These are phyloP conservation scores for Nephelium lappaceum DNA, from an alignment of 345 rosid species.

Conservation along the genomic window DNA sequence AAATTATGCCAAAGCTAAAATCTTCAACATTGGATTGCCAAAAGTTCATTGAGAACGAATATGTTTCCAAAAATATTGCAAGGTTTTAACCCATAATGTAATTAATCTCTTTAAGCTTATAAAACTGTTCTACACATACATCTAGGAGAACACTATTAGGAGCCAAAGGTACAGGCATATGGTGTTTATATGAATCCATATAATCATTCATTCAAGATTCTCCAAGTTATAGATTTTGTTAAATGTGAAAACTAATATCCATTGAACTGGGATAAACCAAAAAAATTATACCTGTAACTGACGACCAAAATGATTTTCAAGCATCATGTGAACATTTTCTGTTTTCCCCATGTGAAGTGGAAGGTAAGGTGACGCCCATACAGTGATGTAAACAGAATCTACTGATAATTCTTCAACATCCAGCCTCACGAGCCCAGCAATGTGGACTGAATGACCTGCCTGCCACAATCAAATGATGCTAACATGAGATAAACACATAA, in stretches of 20 bases:
- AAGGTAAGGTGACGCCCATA: constrained; percentile 87
- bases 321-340: constrained; percentile 62
- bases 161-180: neutral
- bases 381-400: constrained; percentile 81
- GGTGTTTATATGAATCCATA: neutral
- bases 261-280: neutral
- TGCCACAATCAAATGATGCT: constrained; percentile 38
- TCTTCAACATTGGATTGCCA: too few species aligned
- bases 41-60: too few species aligned
- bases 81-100: too few species aligned
- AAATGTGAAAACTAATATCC: neutral
- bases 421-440: constrained; percentile 91
- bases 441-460: constrained; percentile 78
- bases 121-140: neutral
- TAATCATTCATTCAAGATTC: neutral
- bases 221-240: neutral
- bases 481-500: constrained; percentile 15
- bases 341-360: constrained; percentile 97
- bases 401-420: constrained; percentile 71
- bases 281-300: constrained; percentile 72
- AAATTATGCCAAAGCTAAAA: too few species aligned
- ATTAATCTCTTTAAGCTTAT: neutral
- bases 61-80: too few species aligned
- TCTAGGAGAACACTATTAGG: neutral
- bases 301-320: constrained; percentile 74